Conservation (phyloP, 768 basidiomycete genomes). For the Podaxis pistillaris region DNA sequence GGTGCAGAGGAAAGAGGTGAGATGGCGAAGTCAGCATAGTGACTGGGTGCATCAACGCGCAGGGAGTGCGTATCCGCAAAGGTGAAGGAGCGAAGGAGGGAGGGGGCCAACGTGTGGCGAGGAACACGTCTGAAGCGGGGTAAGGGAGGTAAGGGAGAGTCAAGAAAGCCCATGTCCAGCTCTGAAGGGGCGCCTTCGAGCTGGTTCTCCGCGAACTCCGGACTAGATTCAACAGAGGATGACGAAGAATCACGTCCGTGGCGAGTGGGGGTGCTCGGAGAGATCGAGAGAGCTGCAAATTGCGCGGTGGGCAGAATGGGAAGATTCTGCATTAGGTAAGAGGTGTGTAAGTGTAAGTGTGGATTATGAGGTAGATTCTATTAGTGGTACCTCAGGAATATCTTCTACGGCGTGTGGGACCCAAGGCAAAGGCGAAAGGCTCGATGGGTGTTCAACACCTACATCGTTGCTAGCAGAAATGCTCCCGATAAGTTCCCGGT, state of each 20-base stretch:
- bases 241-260: conserved; percentile 44
- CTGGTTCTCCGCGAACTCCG: conserved; percentile 38
- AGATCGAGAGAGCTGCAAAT: conserved; percentile 56
- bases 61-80: conserved; percentile 37
- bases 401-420: conserved; percentile 1
- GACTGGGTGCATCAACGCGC: conserved; percentile 30
- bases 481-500: conserved; percentile 31
- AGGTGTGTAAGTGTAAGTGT: conserved; percentile 18
- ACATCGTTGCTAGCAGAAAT: conserved; percentile 34
- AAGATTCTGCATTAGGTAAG: conserved; percentile 24
- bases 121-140: conserved; percentile 27
- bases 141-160: conserved; percentile 28
- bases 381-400: conserved; percentile 5
- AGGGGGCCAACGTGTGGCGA: conserved; percentile 29
- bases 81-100: conserved; percentile 42
- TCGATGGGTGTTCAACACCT: conserved; percentile 37
- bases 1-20: conserved; percentile 47
- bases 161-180: conserved; percentile 35
- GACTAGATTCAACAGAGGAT: conserved; percentile 61
- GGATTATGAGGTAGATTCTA: not conserved
- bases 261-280: conserved; percentile 49
- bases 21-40: conserved; percentile 36
- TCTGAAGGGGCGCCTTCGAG: conserved; percentile 39
- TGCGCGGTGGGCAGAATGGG: conserved; percentile 36
- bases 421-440: conserved; percentile 32